Conservation (phyloP, 495 filamentous ascomycete genomes). For the Penicillium fimorum region DNA sequence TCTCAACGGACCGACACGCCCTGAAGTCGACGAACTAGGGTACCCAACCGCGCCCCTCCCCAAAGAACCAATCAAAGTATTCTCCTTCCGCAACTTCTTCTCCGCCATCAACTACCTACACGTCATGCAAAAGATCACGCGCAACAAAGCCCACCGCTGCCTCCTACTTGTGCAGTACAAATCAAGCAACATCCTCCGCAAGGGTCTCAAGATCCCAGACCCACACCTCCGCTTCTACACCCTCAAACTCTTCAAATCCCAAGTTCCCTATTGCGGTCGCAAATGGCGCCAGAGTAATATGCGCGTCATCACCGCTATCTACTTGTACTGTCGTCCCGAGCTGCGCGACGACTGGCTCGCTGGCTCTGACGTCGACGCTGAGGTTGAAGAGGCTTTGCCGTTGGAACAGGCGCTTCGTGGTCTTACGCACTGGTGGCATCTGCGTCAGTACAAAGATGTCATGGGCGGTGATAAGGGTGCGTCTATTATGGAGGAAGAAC, state of each 20-base stretch:
- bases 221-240: slow-evolving; percentile 86
- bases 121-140: slow-evolving; percentile 95
- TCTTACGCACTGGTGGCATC: slow-evolving; percentile 89
- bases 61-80: slow-evolving; percentile 79
- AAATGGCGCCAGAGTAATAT: slow-evolving; percentile 99
- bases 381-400: slow-evolving; percentile 88
- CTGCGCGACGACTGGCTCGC: slow-evolving; percentile 94
- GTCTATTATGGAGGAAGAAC: slow-evolving; percentile 67
- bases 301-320: slow-evolving; percentile 96
- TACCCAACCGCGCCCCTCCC: slow-evolving; percentile 64
- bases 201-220: slow-evolving; percentile 86
- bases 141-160: slow-evolving; percentile 89
- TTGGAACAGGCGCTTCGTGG: slow-evolving; percentile 84
- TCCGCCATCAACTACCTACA: slow-evolving; percentile 89
- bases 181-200: slow-evolving; percentile 81
- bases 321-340: slow-evolving; percentile 87
- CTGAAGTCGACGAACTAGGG: slow-evolving; percentile 87
- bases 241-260: slow-evolving; percentile 95
- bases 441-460: slow-evolving; percentile 72
- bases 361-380: slow-evolving; percentile 84
- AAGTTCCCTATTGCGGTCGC: slow-evolving; percentile 94
- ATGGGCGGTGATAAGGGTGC: slow-evolving; percentile 67
- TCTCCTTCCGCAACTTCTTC: slow-evolving; percentile 93
- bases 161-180: slow-evolving; percentile 94
- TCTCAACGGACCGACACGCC: slow-evolving; percentile 48